phyloP scores from a whole-genome alignment of 352 stramenopile species.

The Pythium plurisporium region DNA sequence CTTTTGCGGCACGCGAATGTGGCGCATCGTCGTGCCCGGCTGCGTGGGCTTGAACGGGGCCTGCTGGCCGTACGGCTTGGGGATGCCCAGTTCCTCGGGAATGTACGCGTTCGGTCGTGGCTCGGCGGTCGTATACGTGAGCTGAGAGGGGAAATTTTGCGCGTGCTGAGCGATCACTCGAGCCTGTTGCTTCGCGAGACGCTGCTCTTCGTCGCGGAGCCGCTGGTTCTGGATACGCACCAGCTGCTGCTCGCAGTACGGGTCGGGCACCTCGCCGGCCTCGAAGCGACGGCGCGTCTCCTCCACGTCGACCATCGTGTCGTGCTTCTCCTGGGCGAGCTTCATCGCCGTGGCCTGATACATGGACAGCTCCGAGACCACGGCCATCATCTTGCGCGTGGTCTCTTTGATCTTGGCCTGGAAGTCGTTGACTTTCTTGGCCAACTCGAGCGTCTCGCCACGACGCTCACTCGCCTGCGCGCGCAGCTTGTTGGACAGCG shows the following conservation, averaged over 20 bases:
- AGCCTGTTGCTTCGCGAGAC: constrained; percentile 37
- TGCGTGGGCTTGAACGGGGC: constrained; percentile 92
- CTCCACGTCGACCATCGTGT: constrained; percentile 60
- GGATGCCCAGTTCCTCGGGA: constrained; percentile 89
- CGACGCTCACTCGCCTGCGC: constrained; percentile 68
- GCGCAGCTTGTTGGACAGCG: constrained; percentile 81
- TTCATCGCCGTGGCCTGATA: constrained; percentile 94
- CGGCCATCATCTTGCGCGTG: constrained; percentile 93
- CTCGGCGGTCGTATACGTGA: constrained; percentile 87
- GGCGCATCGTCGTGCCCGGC: constrained; percentile 87
- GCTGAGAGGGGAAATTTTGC: constrained; percentile 60
- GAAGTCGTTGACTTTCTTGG: constrained; percentile 89
- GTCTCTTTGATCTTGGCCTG: constrained; percentile 88
- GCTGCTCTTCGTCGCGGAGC: constrained; percentile 44
- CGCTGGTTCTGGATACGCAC: constrained; percentile 53
- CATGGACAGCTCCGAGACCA: constrained; percentile 93
- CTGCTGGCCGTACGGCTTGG: constrained; percentile 89
- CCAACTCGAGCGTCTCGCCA: constrained; percentile 76
- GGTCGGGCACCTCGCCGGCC: constrained; percentile 66
- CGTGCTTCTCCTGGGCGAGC: constrained; percentile 90
- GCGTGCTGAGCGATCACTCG: constrained; percentile 39
- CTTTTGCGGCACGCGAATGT: constrained; percentile 86
- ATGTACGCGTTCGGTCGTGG: constrained; percentile 93
- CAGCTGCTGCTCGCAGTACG: constrained; percentile 74
- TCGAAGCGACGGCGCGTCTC: constrained; percentile 53